Conservation (phyloP, 139 green algal genomes). For the Chlorella sp. region DNA sequence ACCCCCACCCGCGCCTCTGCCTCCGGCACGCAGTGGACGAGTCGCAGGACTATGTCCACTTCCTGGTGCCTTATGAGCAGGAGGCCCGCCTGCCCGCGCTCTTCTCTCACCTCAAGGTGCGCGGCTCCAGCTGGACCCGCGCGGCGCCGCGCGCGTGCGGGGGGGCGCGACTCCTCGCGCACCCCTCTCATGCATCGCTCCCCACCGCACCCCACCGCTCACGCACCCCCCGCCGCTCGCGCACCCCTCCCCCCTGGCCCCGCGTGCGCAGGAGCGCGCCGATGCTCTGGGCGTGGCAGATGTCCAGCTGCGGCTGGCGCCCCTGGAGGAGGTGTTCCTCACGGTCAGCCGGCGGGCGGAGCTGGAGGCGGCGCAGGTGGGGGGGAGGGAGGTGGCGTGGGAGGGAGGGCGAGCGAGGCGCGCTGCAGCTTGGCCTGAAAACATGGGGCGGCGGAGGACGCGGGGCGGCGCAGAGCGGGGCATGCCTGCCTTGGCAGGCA, state of each 20-base stretch:
- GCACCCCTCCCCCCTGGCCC: neutral
- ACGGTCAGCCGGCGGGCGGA: slow-evolving; percentile 65
- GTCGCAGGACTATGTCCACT: slow-evolving; percentile 62
- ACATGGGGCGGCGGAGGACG: neutral
- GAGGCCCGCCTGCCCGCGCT: slow-evolving; percentile 60
- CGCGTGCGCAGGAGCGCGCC: slow-evolving; percentile 34
- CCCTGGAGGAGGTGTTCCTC: slow-evolving; percentile 76
- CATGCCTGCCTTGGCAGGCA: neutral
- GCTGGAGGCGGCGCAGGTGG: slow-evolving; percentile 39
- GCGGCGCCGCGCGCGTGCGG: neutral
- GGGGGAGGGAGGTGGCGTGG: neutral
- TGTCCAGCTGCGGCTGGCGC: slow-evolving; percentile 71
- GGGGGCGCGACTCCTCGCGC: too few relatives aligned
- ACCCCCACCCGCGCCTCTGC: too few relatives aligned
- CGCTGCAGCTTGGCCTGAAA: neutral
- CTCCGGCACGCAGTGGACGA: slow-evolving; percentile 69
- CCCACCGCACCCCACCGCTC: neutral
- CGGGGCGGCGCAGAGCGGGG: neutral
- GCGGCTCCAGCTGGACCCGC: neutral
- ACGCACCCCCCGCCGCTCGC: neutral
- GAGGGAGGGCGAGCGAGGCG: neutral
- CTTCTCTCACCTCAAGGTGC: slow-evolving; percentile 50
- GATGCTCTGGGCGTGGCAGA: slow-evolving; percentile 58
- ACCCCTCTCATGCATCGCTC: too few relatives aligned
- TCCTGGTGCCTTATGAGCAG: slow-evolving; percentile 54